Evolutionary conservation across 2,329 filamentous ascomycete genomes (phyloP).

Genomic region (Colletotrichum spaethianum): DNA sequence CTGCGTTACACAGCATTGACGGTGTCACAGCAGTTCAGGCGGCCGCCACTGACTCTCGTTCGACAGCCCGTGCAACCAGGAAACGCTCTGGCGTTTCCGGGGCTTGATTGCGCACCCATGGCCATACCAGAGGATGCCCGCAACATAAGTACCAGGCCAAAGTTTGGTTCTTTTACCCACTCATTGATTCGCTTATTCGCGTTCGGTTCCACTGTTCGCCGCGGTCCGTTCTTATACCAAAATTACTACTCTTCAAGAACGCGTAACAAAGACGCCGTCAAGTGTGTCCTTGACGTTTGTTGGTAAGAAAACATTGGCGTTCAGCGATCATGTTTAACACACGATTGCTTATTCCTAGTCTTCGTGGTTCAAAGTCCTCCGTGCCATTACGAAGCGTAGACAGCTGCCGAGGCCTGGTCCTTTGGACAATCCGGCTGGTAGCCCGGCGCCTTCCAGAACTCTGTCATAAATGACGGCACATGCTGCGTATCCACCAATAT

Average conservation of each 20-base stretch:
- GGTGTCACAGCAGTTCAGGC: conserved; percentile 23
- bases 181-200: neutral
- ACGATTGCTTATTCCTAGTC: conserved; percentile 5
- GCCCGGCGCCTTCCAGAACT: conserved; percentile 10
- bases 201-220: neutral
- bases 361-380: conserved; percentile 2
- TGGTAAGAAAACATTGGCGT: conserved; percentile 12
- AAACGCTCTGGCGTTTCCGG: conserved; percentile 15
- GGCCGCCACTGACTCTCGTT: conserved; percentile 22
- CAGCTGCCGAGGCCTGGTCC: neutral
- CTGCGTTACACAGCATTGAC: conserved; percentile 28
- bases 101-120: conserved; percentile 27
- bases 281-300: neutral
- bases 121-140: conserved; percentile 2
- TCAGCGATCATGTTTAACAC: neutral
- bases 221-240: neutral
- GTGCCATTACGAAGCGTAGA: conserved; percentile 19
- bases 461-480: conserved; percentile 36
- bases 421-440: neutral
- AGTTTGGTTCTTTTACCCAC: conserved; percentile 24
- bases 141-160: conserved; percentile 17
- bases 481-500: conserved; percentile 21
- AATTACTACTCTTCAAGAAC: conserved; percentile 3
- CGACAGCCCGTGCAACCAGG: conserved; percentile 21
- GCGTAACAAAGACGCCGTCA: neutral